Evolutionary conservation across 768 basidiomycete species (phyloP).

Genomic region (Fistulinella prunicolor): DNA sequence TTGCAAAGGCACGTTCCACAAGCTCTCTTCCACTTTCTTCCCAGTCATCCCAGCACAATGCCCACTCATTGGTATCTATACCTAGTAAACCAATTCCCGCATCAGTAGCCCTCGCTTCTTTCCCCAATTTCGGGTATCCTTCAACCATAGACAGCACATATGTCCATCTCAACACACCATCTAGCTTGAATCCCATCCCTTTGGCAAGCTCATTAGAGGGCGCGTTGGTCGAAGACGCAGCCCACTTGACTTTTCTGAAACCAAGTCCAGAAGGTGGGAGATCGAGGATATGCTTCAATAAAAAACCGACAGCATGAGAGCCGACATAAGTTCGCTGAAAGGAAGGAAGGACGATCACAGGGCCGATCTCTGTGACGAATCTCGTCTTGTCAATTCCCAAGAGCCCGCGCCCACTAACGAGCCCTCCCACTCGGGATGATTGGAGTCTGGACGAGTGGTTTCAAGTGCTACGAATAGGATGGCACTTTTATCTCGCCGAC

Average conservation of each 20-base stretch:
- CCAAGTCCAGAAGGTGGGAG: slow-evolving; percentile 33
- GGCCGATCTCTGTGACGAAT: slow-evolving; percentile 33
- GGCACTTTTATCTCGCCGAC: slow-evolving; percentile 1
- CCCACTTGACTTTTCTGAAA: slow-evolving; percentile 49
- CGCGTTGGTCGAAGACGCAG: slow-evolving; percentile 35
- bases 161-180: slow-evolving; percentile 41
- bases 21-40: slow-evolving; percentile 32
- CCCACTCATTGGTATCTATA: slow-evolving; percentile 33
- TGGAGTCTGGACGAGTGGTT: slow-evolving; percentile 29
- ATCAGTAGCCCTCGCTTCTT: slow-evolving; percentile 21
- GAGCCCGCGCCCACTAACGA: slow-evolving; percentile 36
- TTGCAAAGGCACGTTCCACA: slow-evolving; percentile 27
- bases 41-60: slow-evolving; percentile 45
- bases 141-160: slow-evolving; percentile 29
- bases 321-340: slow-evolving; percentile 44
- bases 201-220: slow-evolving; percentile 38
- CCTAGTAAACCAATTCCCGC: slow-evolving; percentile 23
- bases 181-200: slow-evolving; percentile 46
- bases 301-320: slow-evolving; percentile 36
- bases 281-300: slow-evolving; percentile 34
- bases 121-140: slow-evolving; percentile 28
- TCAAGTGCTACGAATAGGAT: slow-evolving; percentile 42
- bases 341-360: slow-evolving; percentile 31
- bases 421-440: slow-evolving; percentile 28
- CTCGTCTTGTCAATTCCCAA: slow-evolving; percentile 16